Evolutionary conservation across 768 basidiomycete species (phyloP), one percentile per base, ranked within the genome.

Genomic region (Pulveroboletus sp.): DNA sequence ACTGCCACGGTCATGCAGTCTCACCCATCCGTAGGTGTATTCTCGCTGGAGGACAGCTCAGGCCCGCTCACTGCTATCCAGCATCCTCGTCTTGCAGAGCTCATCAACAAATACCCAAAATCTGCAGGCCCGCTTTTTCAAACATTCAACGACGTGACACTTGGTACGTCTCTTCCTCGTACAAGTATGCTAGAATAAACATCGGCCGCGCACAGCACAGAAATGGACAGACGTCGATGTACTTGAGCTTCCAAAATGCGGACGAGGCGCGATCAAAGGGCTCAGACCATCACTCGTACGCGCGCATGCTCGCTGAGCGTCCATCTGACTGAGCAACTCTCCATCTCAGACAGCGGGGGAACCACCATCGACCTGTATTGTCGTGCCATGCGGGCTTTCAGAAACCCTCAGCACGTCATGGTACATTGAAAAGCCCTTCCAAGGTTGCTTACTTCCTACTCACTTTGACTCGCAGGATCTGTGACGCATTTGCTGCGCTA

Each of bases 91-190:
- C 71, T 88, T 21, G 68, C 77, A 10, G 65, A 68, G 4, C 59
- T 81, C 34, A 52, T 85, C 21, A 51, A 58, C 11, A 86, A 82
- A 62, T 90, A 90, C 57, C 87, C 87, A 31, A 72, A 64, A 21
- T 67, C 75, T 14, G 80, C 82, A 3, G 76, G 82, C 12, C 72
- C 77, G 21, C 66, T 90, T 9, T 87, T 89, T n/a, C 87, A 90
- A 64, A 75, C 82, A 1, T 89, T 84, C 69, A 90, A 90, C 61
- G 88, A 91, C 50, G 65, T 90, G 25, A 64, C 78, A 6, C 77
- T 80, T 20, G 79, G 88, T 85, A 43, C 43, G 68, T 50, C n/a
- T 17, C 16, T 37, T 27, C n/a, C 40, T 39, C 14, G 8, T 27
- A 23, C 32, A 17, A 43, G 32, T 21, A 34, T 20, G 38, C 16